Evolutionary conservation across 1,284 basidiomycete species (phyloP).

Genomic region (Fomitopsis pinicola): DNA sequence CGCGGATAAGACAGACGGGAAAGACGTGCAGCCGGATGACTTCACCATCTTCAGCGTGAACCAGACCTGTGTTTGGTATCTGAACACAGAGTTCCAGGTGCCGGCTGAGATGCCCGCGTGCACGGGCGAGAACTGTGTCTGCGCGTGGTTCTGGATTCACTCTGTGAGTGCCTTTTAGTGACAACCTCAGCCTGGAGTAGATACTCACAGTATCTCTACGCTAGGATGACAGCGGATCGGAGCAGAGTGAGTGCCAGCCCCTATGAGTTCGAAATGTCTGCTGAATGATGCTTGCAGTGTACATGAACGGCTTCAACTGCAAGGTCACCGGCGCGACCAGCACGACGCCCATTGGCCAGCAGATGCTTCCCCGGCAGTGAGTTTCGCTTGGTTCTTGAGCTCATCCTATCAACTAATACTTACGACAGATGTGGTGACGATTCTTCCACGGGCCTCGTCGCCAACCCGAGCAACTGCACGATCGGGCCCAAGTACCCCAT

Average conservation of each 20-base stretch:
- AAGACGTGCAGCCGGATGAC: conserved; percentile 55
- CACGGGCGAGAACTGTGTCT: conserved; percentile 59
- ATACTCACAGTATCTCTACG: neutral
- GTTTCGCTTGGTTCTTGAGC: neutral
- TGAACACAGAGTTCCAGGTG: conserved; percentile 61
- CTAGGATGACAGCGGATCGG: conserved; percentile 33
- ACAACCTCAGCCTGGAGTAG: neutral
- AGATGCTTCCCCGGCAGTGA: conserved; percentile 51
- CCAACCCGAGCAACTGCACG: conserved; percentile 60
- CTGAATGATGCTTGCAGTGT: conserved; percentile 34
- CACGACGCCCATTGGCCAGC: conserved; percentile 44
- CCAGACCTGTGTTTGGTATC: conserved; percentile 66
- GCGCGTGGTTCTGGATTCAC: conserved; percentile 75
- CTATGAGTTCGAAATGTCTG: neutral
- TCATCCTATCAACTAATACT: conserved; percentile 13
- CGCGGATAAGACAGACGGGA: conserved; percentile 59
- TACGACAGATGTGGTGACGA: conserved; percentile 57
- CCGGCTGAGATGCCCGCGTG: conserved; percentile 66
- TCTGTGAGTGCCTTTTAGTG: conserved; percentile 28
- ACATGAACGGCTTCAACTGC: conserved; percentile 77
- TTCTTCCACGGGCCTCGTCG: conserved; percentile 33
- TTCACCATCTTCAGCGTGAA: conserved; percentile 73
- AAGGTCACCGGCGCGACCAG: conserved; percentile 54
- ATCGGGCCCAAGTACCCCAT: conserved; percentile 61
- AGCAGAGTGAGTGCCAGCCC: conserved; percentile 36